Conservation (phyloP, 495 filamentous ascomycete species). For the Aspergillus haitiensis region DNA sequence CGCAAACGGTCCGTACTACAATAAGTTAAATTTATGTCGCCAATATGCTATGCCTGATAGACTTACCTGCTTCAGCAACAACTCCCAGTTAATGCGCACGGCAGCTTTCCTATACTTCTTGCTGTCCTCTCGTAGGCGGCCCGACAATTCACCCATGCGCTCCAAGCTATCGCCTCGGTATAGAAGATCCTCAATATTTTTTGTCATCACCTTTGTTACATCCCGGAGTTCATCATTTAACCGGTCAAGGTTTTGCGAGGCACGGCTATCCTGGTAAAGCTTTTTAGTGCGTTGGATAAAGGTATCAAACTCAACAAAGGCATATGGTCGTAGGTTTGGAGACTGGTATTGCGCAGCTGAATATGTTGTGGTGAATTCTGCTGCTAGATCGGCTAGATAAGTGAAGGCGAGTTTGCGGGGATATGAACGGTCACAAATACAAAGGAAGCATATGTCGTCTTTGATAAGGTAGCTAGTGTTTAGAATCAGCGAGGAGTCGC, state of each 20-base stretch:
- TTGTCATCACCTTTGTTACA: slow-evolving; percentile 99
- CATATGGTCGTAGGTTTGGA: slow-evolving; percentile 81
- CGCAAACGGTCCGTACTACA: slow-evolving; percentile 82
- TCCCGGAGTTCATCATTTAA: slow-evolving; percentile 94
- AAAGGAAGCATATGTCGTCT: slow-evolving; percentile 80
- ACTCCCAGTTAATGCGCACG: slow-evolving; percentile 97
- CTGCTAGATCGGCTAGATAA: slow-evolving; percentile 88
- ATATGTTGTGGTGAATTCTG: slow-evolving; percentile 91
- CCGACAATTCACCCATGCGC: slow-evolving; percentile 94
- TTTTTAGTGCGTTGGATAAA: slow-evolving; percentile 93
- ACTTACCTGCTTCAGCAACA: slow-evolving; percentile 84
- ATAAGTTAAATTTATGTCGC: slow-evolving; percentile 25
- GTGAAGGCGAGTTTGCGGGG: slow-evolving; percentile 98
- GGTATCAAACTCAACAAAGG: slow-evolving; percentile 96
- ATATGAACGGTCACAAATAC: slow-evolving; percentile 89
- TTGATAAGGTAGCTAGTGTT: slow-evolving; percentile 75
- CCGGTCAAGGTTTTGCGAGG: slow-evolving; percentile 80
- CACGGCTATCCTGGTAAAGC: slow-evolving; percentile 90
- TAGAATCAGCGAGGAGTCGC: neutral
- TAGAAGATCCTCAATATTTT: slow-evolving; percentile 98
- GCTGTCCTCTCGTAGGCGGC: slow-evolving; percentile 82
- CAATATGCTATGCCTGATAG: slow-evolving; percentile 4
- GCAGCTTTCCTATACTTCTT: slow-evolving; percentile 91
- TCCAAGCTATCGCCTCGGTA: slow-evolving; percentile 95
- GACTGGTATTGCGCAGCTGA: slow-evolving; percentile 66